phyloP scores from a whole-genome alignment of 345 rosid genomes.

The Lumnitzera littorea region DNA sequence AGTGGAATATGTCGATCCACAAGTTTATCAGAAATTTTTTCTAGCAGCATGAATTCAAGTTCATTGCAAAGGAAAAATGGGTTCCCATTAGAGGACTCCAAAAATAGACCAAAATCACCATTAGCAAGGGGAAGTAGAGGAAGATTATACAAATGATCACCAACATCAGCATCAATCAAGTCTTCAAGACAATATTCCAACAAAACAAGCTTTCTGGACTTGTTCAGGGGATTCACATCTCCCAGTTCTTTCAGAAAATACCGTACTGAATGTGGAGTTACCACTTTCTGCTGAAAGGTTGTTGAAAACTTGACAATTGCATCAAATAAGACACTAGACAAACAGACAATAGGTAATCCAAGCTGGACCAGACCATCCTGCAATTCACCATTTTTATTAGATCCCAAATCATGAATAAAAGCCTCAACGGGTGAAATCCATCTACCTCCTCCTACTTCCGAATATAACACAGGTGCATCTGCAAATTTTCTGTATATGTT shows the following conservation, averaged over 20 bases:
- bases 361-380: slow-evolving; percentile 64
- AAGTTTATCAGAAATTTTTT: slow-evolving; percentile 54
- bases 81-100: slow-evolving; percentile 42
- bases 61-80: slow-evolving; percentile 70
- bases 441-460: slow-evolving; percentile 64
- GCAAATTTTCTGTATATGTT: slow-evolving; percentile 58
- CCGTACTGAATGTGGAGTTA: slow-evolving; percentile 77
- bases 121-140: slow-evolving; percentile 81
- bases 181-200: slow-evolving; percentile 95
- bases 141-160: slow-evolving; percentile 43
- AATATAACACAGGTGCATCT: slow-evolving; percentile 51
- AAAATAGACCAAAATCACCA: slow-evolving; percentile 66
- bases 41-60: slow-evolving; percentile 61
- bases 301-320: slow-evolving; percentile 63
- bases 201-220: slow-evolving; percentile 55
- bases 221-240: slow-evolving; percentile 40
- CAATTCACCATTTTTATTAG: slow-evolving; percentile 59
- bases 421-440: slow-evolving; percentile 85
- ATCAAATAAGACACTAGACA: slow-evolving; percentile 59
- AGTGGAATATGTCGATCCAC: slow-evolving; percentile 63
- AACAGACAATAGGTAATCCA: slow-evolving; percentile 76
- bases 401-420: slow-evolving; percentile 78
- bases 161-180: slow-evolving; percentile 71
- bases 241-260: slow-evolving; percentile 54
- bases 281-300: slow-evolving; percentile 63